Base-by-base conservation (phyloP, 2,329 filamentous ascomycete genomes). In the Fusarium virguliforme region DNA sequence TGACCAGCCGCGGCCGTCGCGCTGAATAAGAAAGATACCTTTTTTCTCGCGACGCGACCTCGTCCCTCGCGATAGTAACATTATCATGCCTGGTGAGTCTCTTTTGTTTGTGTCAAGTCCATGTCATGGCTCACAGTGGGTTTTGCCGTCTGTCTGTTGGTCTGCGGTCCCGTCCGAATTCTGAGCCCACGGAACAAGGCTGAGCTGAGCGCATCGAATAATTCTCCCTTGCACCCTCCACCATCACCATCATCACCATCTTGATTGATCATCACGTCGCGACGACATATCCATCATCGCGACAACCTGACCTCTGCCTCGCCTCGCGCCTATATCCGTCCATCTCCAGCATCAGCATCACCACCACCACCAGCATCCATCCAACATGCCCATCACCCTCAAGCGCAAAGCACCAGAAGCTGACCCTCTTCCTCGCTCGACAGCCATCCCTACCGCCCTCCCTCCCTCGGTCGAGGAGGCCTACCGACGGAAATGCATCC, bases 401-500 rank as follows among this genome's bases (percentile, higher is more conserved):
- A 81, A 85, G 74, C 76, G 77, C 66, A 81, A 78, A 68, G 73
- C 75, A 59, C 72, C 78, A 61, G 78, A 80, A 75, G 76, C 80
- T 82, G 79, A 84, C 77, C 68, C 74, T 68, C 64, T 64, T 57
- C 65, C 69, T 75, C 66, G 60, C 8, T 81, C 80, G 72, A 74
- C 77, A 80, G 83, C 84, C 67, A 84, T 88, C 60, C 89, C 89
- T 32, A 88, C 89, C 15, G 82, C 89, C 41, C 85, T 92, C 4
- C 94, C 95, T 22, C 95, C 96, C 15, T 97, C 94, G 15, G 94
- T 98, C 70, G 95, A 99, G 82, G 92, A 95, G 80, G 95, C 95
- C 56, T 99, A 98, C 83, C 94, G 96, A 77, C 90, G 94, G 72
- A 98, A 99, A 89, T 98, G 95, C 81, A 94, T 98, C 79, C 93